Evolutionary conservation across 2,329 filamentous ascomycete species (phyloP).

Genomic region (Xylariaceae sp.): DNA sequence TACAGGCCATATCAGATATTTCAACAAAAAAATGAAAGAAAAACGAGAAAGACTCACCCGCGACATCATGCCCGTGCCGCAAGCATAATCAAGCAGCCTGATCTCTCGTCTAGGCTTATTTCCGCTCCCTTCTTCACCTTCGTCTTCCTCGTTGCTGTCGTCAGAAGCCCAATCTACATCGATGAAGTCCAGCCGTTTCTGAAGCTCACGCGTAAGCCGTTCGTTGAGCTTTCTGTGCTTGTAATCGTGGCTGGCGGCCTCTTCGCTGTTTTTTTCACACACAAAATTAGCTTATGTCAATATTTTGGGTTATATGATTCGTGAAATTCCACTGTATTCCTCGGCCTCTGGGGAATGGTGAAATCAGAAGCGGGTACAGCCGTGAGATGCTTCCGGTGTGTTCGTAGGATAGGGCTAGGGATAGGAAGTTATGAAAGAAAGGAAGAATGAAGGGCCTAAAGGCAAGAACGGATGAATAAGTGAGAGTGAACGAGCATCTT

Average conservation of each 20-base stretch:
- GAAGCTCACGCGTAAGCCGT: constrained; percentile 62
- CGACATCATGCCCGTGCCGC: constrained; percentile 72
- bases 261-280: constrained; percentile 52
- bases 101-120: constrained; percentile 45
- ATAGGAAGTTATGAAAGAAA: too few relatives aligned
- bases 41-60: constrained; percentile 53
- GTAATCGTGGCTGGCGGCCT: constrained; percentile 62
- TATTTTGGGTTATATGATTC: too few relatives aligned
- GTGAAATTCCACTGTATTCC: too few relatives aligned
- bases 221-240: constrained; percentile 61
- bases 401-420: too few relatives aligned
- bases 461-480: too few relatives aligned
- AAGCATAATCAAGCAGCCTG: constrained; percentile 76
- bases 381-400: too few relatives aligned
- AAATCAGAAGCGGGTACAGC: too few relatives aligned
- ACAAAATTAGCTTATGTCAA: constrained; percentile 6
- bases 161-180: constrained; percentile 61
- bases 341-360: too few relatives aligned
- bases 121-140: constrained; percentile 27
- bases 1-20: background rate
- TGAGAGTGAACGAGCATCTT: too few relatives aligned
- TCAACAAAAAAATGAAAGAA: background rate
- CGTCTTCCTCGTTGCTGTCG: constrained; percentile 41
- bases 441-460: too few relatives aligned
- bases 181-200: constrained; percentile 63